Conservation (phyloP, 805 yeast species). For the Lipomyces chichibuensis region DNA sequence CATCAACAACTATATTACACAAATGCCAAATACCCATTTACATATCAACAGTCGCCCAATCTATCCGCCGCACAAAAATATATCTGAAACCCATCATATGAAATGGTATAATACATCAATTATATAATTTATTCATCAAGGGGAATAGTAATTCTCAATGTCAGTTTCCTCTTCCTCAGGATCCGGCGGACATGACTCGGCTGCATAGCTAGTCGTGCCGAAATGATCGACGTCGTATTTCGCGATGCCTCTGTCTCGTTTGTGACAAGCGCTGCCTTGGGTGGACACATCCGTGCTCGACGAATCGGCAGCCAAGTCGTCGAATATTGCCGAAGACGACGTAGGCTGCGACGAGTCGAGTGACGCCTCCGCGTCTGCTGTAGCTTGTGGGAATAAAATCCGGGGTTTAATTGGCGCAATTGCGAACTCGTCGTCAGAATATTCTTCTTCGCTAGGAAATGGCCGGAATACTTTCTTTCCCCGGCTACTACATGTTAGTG, state of each 20-base stretch:
- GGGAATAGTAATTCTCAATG: conserved; percentile 25
- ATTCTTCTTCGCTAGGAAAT: conserved; percentile 17
- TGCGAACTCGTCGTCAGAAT: conserved; percentile 24
- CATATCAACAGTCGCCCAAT: conserved; percentile 2
- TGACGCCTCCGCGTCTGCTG: neutral
- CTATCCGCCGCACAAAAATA: neutral
- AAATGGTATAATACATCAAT: too few species aligned
- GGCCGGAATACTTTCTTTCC: conserved; percentile 33
- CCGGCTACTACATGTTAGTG: conserved; percentile 9
- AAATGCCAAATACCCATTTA: neutral
- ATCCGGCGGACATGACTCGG: neutral
- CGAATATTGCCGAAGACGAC: conserved; percentile 2
- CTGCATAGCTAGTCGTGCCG: neutral
- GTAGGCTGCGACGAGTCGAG: neutral
- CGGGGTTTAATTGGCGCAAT: conserved; percentile 30
- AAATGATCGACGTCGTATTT: neutral
- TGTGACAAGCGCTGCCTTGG: neutral
- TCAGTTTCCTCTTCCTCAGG: conserved; percentile 32
- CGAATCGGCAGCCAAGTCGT: neutral
- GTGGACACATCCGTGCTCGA: neutral
- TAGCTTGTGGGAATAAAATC: conserved; percentile 16
- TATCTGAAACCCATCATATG: neutral
- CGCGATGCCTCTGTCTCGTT: conserved; percentile 1
- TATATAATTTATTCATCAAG: neutral
- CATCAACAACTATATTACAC: neutral